Evolutionary conservation across 2,329 filamentous ascomycete genomes (phyloP), one percentile per base, ranked within the genome.

Genomic region (Alternaria dauci): DNA sequence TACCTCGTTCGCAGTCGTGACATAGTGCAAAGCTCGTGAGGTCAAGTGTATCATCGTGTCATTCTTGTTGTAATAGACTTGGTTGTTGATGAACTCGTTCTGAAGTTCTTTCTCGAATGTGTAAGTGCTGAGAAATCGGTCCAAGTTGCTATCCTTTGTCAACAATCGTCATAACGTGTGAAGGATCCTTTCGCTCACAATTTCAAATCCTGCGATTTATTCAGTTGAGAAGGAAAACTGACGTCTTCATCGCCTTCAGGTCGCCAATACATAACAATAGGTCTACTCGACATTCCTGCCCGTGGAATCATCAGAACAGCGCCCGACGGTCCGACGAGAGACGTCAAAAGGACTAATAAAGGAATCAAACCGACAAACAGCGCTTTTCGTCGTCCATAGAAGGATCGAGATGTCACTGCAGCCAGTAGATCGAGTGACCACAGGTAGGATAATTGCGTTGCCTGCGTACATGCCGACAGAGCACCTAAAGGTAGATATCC

Each of bases 361-460:
- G 34, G 46, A 16, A 55, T 44, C 6, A 46, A n/a, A 26, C 26
- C 28, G 1, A 44, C 42, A 7, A 62, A 51, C 2, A 41, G 7
- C 16, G 30, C 6, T 46, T 51, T 58, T 0, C 43, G 55, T 38
- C 53, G 58, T 9, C 36, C 42, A 2, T 9, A 7, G 12, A 52
- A 23, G 6, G 46, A 20, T 1, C 3, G 18, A 6, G 46, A 53
- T 8, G n/a, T 48, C 0, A 56, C 12, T 11, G 52, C 18, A 8
- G 63, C 55, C 4, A 58, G 18, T 16, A 66, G 62, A 16, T 68
- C 63, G 5, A 65, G 36, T 12, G 63, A 70, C 63, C 65, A 67
- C 3, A 70, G 42, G 43, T 66, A 70, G 1, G 65, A 62, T n/a
- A 67, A 4, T n/a, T 68, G 57, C 12, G 44, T 53, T 3, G 52